Evolutionary conservation across 1,284 basidiomycete species (phyloP).

Genomic region (Gomphus sp.): DNA sequence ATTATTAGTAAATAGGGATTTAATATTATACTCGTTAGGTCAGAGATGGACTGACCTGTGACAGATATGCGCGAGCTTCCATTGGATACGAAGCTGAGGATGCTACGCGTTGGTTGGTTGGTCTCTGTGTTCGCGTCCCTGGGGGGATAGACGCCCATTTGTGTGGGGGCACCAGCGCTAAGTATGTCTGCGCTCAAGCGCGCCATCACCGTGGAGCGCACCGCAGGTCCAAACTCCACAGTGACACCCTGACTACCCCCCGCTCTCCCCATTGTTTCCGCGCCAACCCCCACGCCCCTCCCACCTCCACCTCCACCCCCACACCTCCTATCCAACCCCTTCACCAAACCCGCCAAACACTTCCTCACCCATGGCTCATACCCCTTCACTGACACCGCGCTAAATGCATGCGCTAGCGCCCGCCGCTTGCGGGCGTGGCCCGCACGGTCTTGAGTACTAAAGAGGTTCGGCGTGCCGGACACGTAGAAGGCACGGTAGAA

Average conservation of each 20-base stretch:
- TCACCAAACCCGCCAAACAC: constrained; percentile 2
- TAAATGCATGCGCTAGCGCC: constrained; percentile 10
- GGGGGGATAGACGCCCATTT: too few species aligned
- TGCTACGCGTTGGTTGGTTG: neutral
- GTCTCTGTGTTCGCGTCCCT: too few species aligned
- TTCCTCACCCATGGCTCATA: constrained; percentile 10
- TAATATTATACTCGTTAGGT: too few species aligned
- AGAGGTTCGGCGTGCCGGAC: constrained; percentile 1
- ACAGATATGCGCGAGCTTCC: neutral
- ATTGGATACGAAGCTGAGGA: neutral
- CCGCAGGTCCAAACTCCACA: neutral
- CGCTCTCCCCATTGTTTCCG: neutral
- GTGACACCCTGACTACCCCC: neutral
- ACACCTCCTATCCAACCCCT: constrained; percentile 1
- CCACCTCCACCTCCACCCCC: neutral
- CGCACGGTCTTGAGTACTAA: constrained; percentile 10
- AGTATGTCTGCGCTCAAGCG: neutral
- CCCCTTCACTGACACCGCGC: neutral
- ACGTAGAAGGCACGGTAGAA: constrained; percentile 11
- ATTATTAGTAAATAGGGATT: too few species aligned
- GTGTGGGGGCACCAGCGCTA: too few species aligned
- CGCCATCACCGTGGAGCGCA: neutral
- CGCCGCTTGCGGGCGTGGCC: constrained; percentile 9
- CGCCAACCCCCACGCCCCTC: neutral
- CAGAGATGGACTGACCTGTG: too few species aligned